These are phyloP conservation scores for Rhodotorula toruloides DNA, from an alignment of 768 basidiomycete genomes.

Conservation along the genomic window DNA sequence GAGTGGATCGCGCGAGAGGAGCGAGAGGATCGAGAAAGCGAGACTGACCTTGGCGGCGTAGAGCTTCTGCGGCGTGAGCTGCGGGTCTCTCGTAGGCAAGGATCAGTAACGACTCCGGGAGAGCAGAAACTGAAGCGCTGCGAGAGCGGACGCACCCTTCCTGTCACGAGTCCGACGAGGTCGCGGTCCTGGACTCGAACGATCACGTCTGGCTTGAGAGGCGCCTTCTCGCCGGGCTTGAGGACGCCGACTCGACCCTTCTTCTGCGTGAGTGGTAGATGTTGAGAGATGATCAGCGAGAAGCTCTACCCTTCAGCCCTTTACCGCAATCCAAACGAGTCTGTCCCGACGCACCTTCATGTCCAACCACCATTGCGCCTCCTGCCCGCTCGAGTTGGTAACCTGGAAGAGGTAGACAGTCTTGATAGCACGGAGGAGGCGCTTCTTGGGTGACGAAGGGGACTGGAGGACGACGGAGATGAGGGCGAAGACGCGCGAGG, in stretches of 20 bases:
- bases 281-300: neutral
- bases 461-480: conserved; percentile 21
- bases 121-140: neutral
- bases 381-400: neutral
- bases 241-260: conserved; percentile 9
- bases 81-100: too few relatives aligned
- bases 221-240: neutral
- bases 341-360: conserved; percentile 23
- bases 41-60: conserved; percentile 22
- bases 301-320: too few relatives aligned
- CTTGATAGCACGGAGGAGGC: conserved; percentile 16
- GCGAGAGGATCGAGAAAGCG: neutral
- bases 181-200: conserved; percentile 18
- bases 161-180: conserved; percentile 30
- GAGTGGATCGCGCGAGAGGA: neutral
- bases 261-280: conserved; percentile 3
- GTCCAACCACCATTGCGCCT: conserved; percentile 25
- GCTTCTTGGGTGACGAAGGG: conserved; percentile 11
- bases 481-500: conserved; percentile 25
- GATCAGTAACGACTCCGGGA: too few relatives aligned
- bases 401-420: conserved; percentile 27
- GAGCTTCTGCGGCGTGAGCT: conserved; percentile 30
- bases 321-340: too few relatives aligned
- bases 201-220: conserved; percentile 23
- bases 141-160: neutral